Evolutionary conservation across 2,329 filamentous ascomycete species (phyloP).

Genomic region (Atkinsonella texensis): DNA sequence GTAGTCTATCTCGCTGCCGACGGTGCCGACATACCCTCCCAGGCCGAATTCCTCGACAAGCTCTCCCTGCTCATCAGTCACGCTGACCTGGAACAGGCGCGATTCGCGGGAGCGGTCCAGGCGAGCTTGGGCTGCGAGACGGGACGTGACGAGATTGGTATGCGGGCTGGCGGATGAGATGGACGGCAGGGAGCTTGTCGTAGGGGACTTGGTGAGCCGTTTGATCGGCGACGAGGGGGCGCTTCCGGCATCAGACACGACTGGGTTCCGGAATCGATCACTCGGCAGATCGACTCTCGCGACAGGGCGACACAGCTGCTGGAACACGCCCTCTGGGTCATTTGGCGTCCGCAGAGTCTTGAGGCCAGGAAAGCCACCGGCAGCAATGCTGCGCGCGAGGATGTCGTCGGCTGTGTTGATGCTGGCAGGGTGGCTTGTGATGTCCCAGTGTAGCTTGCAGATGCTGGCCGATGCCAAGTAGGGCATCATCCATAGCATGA

Average conservation of each 20-base stretch:
- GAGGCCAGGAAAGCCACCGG: constrained; percentile 51
- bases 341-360: constrained; percentile 49
- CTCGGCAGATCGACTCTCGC: constrained; percentile 39
- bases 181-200: constrained; percentile 19
- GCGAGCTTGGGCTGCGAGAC: constrained; percentile 52
- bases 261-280: constrained; percentile 30
- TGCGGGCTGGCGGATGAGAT: constrained; percentile 16
- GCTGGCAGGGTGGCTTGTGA: constrained; percentile 36
- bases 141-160: constrained; percentile 37
- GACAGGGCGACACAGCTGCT: constrained; percentile 53
- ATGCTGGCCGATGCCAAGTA: constrained; percentile 47
- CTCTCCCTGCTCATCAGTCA: constrained; percentile 40
- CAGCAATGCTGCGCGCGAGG: constrained; percentile 49
- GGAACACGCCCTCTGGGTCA: constrained; percentile 58
- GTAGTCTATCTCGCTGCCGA: constrained; percentile 49
- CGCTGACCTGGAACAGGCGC: constrained; percentile 46
- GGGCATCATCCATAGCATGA: constrained; percentile 48
- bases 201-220: constrained; percentile 23
- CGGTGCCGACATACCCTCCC: constrained; percentile 48
- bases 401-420: constrained; percentile 44
- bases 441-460: constrained; percentile 50
- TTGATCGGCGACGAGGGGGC: constrained; percentile 15
- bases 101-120: constrained; percentile 44
- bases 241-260: constrained; percentile 10
- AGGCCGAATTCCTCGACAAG: constrained; percentile 41